Evolutionary conservation across 208 protist species (phyloP).

Genomic region (Blastocrithidia nonstop): DNA sequence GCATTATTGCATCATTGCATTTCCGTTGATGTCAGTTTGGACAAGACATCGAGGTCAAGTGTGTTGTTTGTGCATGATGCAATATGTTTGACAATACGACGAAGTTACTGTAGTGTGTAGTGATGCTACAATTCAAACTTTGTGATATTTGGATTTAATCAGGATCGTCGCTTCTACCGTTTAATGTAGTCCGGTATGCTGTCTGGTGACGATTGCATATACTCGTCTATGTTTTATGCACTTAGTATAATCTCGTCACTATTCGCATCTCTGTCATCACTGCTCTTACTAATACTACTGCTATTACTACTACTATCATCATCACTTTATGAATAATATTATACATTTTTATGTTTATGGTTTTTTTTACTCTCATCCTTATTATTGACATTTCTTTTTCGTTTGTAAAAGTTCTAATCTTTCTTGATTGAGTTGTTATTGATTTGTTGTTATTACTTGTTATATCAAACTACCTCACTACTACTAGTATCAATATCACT

Average conservation of each 20-base stretch:
- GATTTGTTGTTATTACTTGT: neutral
- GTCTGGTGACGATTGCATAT: slow-evolving; percentile 40
- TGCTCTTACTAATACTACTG: no score
- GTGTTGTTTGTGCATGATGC: no score
- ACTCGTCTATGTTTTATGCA: slow-evolving; percentile 52
- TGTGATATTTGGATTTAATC: slow-evolving; percentile 36
- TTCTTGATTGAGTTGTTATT: neutral
- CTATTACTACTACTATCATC: no score
- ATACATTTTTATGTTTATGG: slow-evolving; percentile 17
- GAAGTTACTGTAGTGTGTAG: slow-evolving; percentile 54
- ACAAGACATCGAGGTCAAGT: no score
- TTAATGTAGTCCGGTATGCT: slow-evolving; percentile 42
- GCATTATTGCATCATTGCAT: no score
- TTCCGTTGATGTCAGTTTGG: no score
- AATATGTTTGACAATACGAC: slow-evolving; percentile 8
- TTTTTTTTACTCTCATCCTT: slow-evolving; percentile 8
- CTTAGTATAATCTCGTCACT: slow-evolving; percentile 49
- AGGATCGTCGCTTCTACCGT: slow-evolving; percentile 20
- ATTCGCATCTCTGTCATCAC: slow-evolving; percentile 15
- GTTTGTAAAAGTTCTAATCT: neutral
- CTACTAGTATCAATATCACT: slow-evolving; percentile 1
- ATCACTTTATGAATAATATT: no score
- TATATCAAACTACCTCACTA: neutral
- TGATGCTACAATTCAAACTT: slow-evolving; percentile 66
- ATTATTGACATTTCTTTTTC: neutral